phyloP scores from a whole-genome alignment of 257 asterid species.

The Salvia miltiorrhiza region DNA sequence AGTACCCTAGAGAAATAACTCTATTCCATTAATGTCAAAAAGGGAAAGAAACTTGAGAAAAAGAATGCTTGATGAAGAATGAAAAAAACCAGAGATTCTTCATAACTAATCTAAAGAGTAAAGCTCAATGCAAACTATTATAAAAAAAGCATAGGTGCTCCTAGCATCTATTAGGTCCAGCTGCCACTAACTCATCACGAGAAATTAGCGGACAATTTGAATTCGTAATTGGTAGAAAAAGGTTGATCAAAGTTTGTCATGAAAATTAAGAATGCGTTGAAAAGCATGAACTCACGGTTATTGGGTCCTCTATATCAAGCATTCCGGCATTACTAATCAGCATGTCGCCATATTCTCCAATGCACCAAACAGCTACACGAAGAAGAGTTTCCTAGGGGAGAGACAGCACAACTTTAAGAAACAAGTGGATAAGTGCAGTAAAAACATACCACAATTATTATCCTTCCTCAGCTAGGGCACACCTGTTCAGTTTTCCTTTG shows the following conservation, averaged over 20 bases:
- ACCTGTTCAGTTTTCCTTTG: slow-evolving; percentile 76
- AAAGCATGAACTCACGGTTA: slow-evolving; percentile 63
- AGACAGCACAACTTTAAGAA: slow-evolving; percentile 19
- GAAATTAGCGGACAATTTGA: background rate
- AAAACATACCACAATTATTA: background rate
- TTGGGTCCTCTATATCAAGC: slow-evolving; percentile 70
- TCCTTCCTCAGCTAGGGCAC: slow-evolving; percentile 11
- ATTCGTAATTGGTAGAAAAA: background rate
- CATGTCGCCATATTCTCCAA: slow-evolving; percentile 93
- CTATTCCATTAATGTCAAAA: background rate
- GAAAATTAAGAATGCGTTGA: background rate
- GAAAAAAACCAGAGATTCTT: background rate
- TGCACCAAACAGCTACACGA: slow-evolving; percentile 94
- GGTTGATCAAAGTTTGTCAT: background rate
- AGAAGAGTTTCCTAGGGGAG: slow-evolving; percentile 75
- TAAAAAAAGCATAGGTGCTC: background rate
- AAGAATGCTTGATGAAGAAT: background rate
- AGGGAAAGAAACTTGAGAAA: background rate
- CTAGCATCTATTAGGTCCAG: background rate
- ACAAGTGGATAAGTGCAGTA: background rate
- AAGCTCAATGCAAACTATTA: background rate
- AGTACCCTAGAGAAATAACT: background rate
- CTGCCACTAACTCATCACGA: background rate
- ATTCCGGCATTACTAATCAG: slow-evolving; percentile 62
- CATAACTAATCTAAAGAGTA: background rate